Conservation (phyloP, 441 rosid genomes). For the Croton laevigatus region DNA sequence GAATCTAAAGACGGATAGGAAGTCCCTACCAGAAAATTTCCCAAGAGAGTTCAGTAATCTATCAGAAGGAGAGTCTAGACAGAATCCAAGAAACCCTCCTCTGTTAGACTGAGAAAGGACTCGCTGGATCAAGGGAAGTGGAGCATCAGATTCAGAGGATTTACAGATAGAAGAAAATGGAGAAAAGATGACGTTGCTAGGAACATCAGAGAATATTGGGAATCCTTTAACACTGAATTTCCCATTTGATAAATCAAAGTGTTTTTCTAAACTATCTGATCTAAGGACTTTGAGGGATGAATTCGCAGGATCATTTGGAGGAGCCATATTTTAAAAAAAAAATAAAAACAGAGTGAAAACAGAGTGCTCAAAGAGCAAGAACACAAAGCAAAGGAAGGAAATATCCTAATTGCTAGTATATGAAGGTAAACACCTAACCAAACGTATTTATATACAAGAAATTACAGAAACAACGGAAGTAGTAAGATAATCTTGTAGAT, state of each 20-base stretch:
- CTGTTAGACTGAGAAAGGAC: slow-evolving; percentile 43
- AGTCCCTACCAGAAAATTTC: slow-evolving; percentile 48
- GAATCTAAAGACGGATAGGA: slow-evolving; percentile 62
- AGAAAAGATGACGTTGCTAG: slow-evolving; percentile 48
- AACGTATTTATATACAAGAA: not conserved
- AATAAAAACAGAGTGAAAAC: slow-evolving; percentile 17
- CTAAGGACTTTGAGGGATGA: slow-evolving; percentile 17
- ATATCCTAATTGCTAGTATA: not conserved
- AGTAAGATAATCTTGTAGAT: slow-evolving; percentile 9
- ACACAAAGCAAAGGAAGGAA: not conserved
- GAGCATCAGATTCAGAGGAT: slow-evolving; percentile 48
- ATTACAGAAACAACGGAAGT: not conserved
- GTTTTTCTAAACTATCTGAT: slow-evolving; percentile 21
- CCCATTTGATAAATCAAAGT: slow-evolving; percentile 37
- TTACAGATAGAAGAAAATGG: slow-evolving; percentile 41
- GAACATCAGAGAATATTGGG: slow-evolving; percentile 56
- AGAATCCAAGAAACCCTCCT: slow-evolving; percentile 70
- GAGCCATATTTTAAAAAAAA: slow-evolving; percentile 54
- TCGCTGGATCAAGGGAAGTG: slow-evolving; percentile 39
- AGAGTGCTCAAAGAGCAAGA: not conserved
- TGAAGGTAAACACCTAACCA: not conserved
- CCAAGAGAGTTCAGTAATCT: slow-evolving; percentile 53
- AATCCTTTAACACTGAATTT: slow-evolving; percentile 40
- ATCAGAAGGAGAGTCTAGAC: slow-evolving; percentile 34
- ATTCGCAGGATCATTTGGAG: slow-evolving; percentile 38